Evolutionary conservation across 129 eudicot genomes (phyloP), one percentile per base, ranked within the genome.

Genomic region (Cynara cardunculus): DNA sequence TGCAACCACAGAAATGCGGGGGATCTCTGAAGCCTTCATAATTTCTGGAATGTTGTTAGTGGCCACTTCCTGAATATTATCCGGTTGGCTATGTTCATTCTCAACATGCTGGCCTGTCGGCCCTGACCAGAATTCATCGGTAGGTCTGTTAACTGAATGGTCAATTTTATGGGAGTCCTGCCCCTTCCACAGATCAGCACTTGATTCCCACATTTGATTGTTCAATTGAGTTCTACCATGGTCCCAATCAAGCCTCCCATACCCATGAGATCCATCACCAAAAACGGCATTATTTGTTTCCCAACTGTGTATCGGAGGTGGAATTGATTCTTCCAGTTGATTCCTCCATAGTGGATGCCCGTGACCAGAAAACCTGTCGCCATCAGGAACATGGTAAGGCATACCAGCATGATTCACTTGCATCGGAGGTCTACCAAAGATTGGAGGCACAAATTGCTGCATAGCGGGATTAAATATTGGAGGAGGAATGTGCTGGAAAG

Each of bases 391-490:
- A 78, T 84, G 90, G 82, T 86, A 93, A 69, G 91, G 94, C 77
- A 88, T 65, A 71, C 84, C 85, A 73, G 78, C 80, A 76, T 91
- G 90, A 88, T 87, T 90, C 83, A 91, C 32, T 34, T 90, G 91
- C 93, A 91, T 85, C 62, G 97, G 79, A 9, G 92, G 97, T 73
- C 94, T 80, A 62, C 97, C 94, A 85, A 87, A 90, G n/a, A 92
- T 81, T 41, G 90, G 91, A 13, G 91, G 92, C 25, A 90, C 81
- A 84, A 89, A 94, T 56, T 87, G 98, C 56, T 83, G 93, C 91
- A 94, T 86, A 49, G 86, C 84, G 2, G 93, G 89, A 78, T 86
- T 96, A 75, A 94, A 90, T 25, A 87, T 87, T 25, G 95, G 94
- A 72, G 96, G 87, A 67, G 94, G 97, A 26, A 84, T 84, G 49